Base-by-base conservation (phyloP, 495 filamentous ascomycete genomes). In the Trichoderma asperelloides region DNA sequence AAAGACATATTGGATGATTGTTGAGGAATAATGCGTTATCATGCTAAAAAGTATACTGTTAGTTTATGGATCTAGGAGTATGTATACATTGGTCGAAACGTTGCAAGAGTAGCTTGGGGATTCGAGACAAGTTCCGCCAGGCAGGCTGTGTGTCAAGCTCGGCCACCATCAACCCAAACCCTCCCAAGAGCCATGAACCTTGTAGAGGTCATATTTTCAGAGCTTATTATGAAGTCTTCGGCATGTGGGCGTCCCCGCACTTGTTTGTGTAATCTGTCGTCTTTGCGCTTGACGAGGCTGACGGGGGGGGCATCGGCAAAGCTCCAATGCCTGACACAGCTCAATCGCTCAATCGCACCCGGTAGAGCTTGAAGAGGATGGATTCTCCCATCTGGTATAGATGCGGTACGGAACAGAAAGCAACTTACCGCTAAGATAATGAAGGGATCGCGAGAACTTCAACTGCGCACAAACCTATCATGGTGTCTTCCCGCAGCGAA, bases 1-100 rank as follows among this genome's bases (percentile, higher is more conserved):
- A 96, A 95, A 69, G 77, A 77, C 77, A 78, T 78, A 41, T 40
- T 62, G 65, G 23, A 68, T 23, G 30, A 12, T 40, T 25, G 40
- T 5, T 28, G 63, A 40, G 30, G 30, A 41, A 40, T 23, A 23
- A 13, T 40, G 40, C 40, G 30, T 57, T 27, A 39, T 41, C n/a
- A 11, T 49, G n/a, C 21, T 43, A 60, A 9, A 5, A 28, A 8
- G 6, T 8, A 30, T 60, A 3, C 15, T 60, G 55, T 28, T 30
- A 60, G 55, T 60, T 13, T 55, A n/a, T 55, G 41, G 41, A 45
- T 18, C 1, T 0, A 45, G 41, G 2, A 18, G 41, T 9, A 2
- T 12, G 41, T 45, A 12, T 51, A 23, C 9, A 37, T 37, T 37
- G 33, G 9, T 37, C 2, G 33, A 37, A 8, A 37, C 33, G 33